Evolutionary conservation across 768 basidiomycete species (phyloP).

Genomic region (Termitomyces eurrhizus): DNA sequence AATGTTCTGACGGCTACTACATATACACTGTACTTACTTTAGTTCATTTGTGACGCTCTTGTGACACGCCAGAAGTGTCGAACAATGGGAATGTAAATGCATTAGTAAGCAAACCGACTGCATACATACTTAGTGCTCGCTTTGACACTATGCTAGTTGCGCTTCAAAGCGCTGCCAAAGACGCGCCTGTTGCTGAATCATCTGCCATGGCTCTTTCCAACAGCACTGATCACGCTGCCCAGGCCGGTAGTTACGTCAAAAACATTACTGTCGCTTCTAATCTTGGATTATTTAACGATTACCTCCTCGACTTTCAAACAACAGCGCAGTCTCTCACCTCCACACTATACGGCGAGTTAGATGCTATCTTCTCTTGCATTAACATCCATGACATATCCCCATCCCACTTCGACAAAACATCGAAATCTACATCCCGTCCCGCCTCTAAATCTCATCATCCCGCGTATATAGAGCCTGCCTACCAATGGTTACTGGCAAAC

Average conservation of each 20-base stretch:
- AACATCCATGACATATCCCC: slow-evolving; percentile 3
- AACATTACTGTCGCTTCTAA: neutral
- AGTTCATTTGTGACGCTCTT: too few species aligned
- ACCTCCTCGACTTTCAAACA: slow-evolving; percentile 5
- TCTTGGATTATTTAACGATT: neutral
- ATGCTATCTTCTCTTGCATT: slow-evolving; percentile 3
- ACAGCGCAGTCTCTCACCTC: slow-evolving; percentile 3
- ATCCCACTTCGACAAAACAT: neutral
- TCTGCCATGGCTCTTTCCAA: neutral
- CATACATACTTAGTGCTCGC: too few species aligned
- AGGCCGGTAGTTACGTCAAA: neutral
- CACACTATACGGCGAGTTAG: slow-evolving; percentile 4
- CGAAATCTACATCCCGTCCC: neutral
- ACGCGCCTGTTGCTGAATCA: neutral
- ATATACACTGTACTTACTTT: too few species aligned
- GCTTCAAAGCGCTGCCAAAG: neutral
- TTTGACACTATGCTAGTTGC: neutral
- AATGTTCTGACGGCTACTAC: too few species aligned
- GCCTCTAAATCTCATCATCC: neutral
- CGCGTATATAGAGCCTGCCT: slow-evolving; percentile 26
- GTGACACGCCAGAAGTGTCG: neutral
- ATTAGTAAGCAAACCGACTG: slow-evolving; percentile 7
- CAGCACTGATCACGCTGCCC: neutral
- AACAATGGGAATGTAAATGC: slow-evolving; percentile 4
- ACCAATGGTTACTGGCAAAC: slow-evolving; percentile 41